A percentile compares a stretch with the other conserved stretches of the same genome.
These are phyloP conservation scores for Kodamaea ohmeri DNA, from an alignment of 1,139 yeast species.

Conservation along the genomic window DNA sequence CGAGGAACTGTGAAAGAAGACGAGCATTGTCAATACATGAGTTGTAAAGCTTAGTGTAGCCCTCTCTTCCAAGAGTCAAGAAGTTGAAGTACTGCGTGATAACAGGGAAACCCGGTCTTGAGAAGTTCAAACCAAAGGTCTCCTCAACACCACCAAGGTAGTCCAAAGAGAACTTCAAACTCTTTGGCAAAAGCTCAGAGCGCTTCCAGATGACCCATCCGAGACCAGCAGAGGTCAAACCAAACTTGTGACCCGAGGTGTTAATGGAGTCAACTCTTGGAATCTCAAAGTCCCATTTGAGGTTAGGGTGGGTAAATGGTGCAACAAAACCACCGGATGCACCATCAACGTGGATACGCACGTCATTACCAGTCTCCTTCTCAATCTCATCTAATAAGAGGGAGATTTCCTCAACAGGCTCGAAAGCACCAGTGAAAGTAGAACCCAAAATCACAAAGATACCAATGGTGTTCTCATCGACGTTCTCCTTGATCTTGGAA, in stretches of 20 bases:
- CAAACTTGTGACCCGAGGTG: conserved; percentile 94
- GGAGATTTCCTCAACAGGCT: conserved; percentile 63
- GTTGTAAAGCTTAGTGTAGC: conserved; percentile 63
- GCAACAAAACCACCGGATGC: conserved; percentile 91
- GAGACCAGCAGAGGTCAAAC: conserved; percentile 83
- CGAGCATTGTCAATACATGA: conserved; percentile 69
- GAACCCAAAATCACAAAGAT: conserved; percentile 86
- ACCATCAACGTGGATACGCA: conserved; percentile 91
- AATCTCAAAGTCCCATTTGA: conserved; percentile 79
- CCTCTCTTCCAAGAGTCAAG: conserved; percentile 65
- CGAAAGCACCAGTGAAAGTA: conserved; percentile 91
- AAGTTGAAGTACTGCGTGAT: conserved; percentile 84
- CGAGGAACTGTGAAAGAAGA: conserved; percentile 61
- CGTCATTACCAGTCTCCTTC: conserved; percentile 59
- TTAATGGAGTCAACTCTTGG: conserved; percentile 80
- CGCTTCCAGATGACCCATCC: conserved; percentile 92
- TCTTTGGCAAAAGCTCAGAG: conserved; percentile 59
- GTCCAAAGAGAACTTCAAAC: conserved; percentile 71
- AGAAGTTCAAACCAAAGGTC: conserved; percentile 81
- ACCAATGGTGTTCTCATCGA: conserved; percentile 93
- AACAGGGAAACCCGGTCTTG: conserved; percentile 91
- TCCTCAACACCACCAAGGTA: conserved; percentile 90
- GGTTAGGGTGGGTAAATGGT: conserved; percentile 73
- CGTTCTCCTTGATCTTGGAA: conserved; percentile 53
- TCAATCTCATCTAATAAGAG: conserved; percentile 65